A percentile compares a stretch with the other conserved stretches of the same genome.
These are phyloP conservation scores for Leccinum aurantiacum DNA, from an alignment of 768 basidiomycete genomes.

Conservation along the genomic window DNA sequence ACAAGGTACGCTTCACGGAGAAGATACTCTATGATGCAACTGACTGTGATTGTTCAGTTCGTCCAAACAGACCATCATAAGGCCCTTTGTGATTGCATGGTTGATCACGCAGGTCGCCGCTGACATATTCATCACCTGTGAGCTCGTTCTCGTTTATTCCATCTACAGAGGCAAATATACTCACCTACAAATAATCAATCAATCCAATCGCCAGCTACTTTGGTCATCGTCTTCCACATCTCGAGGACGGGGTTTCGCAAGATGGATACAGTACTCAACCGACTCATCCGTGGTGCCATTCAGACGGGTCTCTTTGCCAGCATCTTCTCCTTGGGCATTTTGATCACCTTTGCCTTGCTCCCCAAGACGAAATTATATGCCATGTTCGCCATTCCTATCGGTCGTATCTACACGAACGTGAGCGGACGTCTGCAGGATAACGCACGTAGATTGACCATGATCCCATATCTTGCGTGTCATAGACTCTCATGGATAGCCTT, in stretches of 20 bases:
- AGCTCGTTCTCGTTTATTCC: neutral
- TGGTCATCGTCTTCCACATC: neutral
- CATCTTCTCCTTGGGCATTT: neutral
- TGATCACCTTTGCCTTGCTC: neutral
- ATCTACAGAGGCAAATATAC: neutral
- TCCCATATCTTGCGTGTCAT: neutral
- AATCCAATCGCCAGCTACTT: neutral
- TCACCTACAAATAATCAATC: neutral
- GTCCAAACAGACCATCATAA: neutral
- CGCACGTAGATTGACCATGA: neutral
- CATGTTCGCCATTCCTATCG: neutral
- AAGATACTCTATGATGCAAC: neutral
- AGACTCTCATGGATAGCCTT: slow-evolving; percentile 16
- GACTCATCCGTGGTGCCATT: neutral
- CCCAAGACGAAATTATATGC: neutral
- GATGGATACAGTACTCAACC: neutral
- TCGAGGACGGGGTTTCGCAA: neutral
- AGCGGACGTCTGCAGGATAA: neutral
- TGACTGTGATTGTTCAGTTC: neutral
- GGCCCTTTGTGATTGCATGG: neutral
- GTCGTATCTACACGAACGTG: neutral
- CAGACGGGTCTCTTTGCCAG: neutral
- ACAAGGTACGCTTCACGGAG: neutral
- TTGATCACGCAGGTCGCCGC: neutral
- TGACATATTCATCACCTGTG: neutral